Evolutionary conservation across 495 filamentous ascomycete species (phyloP).

Genomic region (Penicillium canescens): DNA sequence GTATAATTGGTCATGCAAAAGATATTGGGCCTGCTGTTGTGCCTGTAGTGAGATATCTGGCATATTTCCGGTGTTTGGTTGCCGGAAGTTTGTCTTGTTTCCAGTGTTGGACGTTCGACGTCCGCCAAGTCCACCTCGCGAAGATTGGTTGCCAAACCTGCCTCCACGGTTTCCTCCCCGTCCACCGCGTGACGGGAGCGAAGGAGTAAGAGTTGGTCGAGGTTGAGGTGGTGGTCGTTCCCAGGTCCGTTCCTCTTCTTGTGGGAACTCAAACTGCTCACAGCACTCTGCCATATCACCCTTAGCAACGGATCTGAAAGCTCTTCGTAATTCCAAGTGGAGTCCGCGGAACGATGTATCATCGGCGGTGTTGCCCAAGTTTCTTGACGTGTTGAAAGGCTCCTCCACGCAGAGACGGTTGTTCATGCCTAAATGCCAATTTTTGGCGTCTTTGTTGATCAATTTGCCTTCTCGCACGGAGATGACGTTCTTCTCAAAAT

Average conservation of each 20-base stretch:
- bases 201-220: conserved; percentile 57
- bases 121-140: conserved; percentile 46
- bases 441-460: conserved; percentile 82
- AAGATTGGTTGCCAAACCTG: conserved; percentile 48
- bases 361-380: conserved; percentile 94
- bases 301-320: conserved; percentile 76
- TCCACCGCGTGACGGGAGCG: conserved; percentile 47
- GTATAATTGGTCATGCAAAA: conserved; percentile 59
- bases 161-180: conserved; percentile 60
- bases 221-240: conserved; percentile 68
- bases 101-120: conserved; percentile 56
- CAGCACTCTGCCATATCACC: conserved; percentile 78
- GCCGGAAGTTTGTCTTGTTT: conserved; percentile 40
- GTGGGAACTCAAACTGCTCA: conserved; percentile 80
- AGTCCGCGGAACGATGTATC: conserved; percentile 89
- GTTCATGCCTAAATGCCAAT: conserved; percentile 74
- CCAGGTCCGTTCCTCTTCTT: conserved; percentile 75
- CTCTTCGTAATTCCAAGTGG: conserved; percentile 84
- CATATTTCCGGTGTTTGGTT: conserved; percentile 28
- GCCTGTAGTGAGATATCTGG: conserved; percentile 48
- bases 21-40: conserved; percentile 49
- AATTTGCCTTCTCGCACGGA: conserved; percentile 85
- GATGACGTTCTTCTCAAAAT: conserved; percentile 81
- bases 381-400: conserved; percentile 91
- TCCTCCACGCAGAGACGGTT: conserved; percentile 94